A percentile compares a stretch with the other conserved stretches of the same genome.
Conservation (phyloP, 2,329 filamentous ascomycete species). For the Trichoderma atrobrunneum region DNA sequence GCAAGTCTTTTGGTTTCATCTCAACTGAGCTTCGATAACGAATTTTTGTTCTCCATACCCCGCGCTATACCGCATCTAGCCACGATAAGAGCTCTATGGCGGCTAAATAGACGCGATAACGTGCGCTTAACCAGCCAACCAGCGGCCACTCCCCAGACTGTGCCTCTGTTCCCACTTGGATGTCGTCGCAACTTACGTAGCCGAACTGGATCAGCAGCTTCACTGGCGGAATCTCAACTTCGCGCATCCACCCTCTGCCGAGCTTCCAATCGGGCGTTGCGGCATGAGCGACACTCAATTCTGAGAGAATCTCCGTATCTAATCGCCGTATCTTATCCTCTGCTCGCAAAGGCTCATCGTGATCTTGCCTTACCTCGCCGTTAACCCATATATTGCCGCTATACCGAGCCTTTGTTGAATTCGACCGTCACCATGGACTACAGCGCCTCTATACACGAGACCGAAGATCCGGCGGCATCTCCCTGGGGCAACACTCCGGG, state of each 20-base stretch:
- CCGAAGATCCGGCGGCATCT: conserved; percentile 51
- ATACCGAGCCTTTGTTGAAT: conserved; percentile 11
- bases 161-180: conserved; percentile 14
- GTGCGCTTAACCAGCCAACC: conserved; percentile 25
- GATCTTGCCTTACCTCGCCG: not conserved
- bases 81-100: conserved; percentile 26
- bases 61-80: conserved; percentile 39
- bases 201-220: conserved; percentile 23
- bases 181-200: conserved; percentile 30
- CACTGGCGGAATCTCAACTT: not conserved
- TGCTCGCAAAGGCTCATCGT: not conserved
- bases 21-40: conserved; percentile 14
- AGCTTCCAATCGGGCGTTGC: not conserved
- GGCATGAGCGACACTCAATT: conserved; percentile 18
- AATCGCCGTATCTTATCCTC: not conserved
- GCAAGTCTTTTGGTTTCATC: not conserved
- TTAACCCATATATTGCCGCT: conserved; percentile 24
- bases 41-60: conserved; percentile 28
- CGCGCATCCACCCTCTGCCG: conserved; percentile 17
- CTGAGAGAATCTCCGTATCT: not conserved
- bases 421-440: conserved; percentile 52
- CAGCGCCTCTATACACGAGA: conserved; percentile 53
- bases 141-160: conserved; percentile 4
- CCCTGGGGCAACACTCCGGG: conserved; percentile 57
- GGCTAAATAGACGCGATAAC: conserved; percentile 27